Evolutionary conservation across 2,329 filamentous ascomycete species (phyloP), one percentile per base, ranked within the genome.

Genomic region (Alternaria atra): DNA sequence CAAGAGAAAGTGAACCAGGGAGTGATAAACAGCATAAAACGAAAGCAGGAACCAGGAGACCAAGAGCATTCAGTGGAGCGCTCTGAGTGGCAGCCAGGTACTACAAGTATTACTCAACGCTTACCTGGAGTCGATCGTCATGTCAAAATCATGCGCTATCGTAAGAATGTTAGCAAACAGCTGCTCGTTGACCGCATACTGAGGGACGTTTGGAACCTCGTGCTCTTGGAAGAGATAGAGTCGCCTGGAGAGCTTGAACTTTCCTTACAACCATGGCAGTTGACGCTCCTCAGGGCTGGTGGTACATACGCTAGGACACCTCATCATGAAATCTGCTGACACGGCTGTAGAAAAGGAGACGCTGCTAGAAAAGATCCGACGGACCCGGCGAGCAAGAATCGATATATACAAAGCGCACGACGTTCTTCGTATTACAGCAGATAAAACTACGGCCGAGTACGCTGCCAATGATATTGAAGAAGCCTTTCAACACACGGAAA

Each of bases 351-450:
- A 56, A 27, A 48, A 48, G 23, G 62, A 70, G 17, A 72, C 64
- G 4, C 47, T 59, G 8, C 63, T 80, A 8, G 71, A 77, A 42
- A 61, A 61, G 7, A 73, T 80, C 20, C 67, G 71, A 23, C 50
- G 50, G n/a, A 48, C 53, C 23, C 68, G 77, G 13, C 73, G 67
- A 32, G 75, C 68, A 25, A 79, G 68, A 32, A 52, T 78, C 9
- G 72, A 80, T 37, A 60, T 75, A 15, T 65, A 71, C 35, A 53
- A 60, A 34, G 55, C 61, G 4, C 64, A 74, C 35, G 66, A 64
- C 35, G 62, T 77, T 17, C 52, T 80, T 10, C 74, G 77, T 20
- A 77, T 80, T 32, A 80, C 73, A 7, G 77, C 76, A 30, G 73
- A 77, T 55, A 78, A 77, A 47, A 74, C 55, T 46, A 76, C 68